Conservation (phyloP, 2,329 filamentous ascomycete species). For the Dryadomyces quercivorus region DNA sequence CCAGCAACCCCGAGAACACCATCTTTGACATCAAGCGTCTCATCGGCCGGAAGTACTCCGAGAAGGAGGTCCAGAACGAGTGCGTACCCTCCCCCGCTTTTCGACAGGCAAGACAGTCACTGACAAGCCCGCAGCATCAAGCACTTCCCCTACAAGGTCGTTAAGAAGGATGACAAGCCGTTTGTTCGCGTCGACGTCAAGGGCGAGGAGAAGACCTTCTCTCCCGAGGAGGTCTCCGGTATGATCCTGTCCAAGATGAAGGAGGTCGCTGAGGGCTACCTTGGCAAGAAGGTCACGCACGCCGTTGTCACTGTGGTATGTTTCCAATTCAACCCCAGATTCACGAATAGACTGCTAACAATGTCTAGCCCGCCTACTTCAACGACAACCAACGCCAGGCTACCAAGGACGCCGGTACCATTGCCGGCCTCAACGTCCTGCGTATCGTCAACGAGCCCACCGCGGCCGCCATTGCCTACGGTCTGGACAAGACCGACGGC, state of each 20-base stretch:
- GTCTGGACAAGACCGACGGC: constrained; percentile 72
- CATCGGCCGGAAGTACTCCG: constrained; percentile 71
- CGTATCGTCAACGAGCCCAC: constrained; percentile 96
- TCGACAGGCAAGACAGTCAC: neutral
- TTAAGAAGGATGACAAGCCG: constrained; percentile 84
- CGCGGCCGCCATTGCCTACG: constrained; percentile 89
- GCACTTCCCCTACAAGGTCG: constrained; percentile 95
- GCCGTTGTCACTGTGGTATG: constrained; percentile 70
- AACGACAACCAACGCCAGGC: constrained; percentile 96
- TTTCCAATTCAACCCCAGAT: too few species aligned
- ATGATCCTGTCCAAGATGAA: constrained; percentile 54
- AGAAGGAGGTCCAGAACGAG: constrained; percentile 82
- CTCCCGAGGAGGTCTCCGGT: constrained; percentile 48
- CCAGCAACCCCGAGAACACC: constrained; percentile 63
- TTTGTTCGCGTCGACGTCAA: constrained; percentile 59
- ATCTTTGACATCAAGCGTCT: constrained; percentile 79
- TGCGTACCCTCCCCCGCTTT: neutral
- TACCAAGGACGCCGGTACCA: constrained; percentile 87
- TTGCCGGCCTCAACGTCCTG: constrained; percentile 88
- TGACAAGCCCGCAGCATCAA: constrained; percentile 43
- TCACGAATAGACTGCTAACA: neutral
- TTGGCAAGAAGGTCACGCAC: constrained; percentile 74
- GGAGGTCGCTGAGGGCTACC: constrained; percentile 58
- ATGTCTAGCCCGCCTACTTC: constrained; percentile 71
- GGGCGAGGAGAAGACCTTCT: constrained; percentile 43